phyloP scores from a whole-genome alignment of 176 grass and related monocot species.

The Cenchrus fungigraminus region DNA sequence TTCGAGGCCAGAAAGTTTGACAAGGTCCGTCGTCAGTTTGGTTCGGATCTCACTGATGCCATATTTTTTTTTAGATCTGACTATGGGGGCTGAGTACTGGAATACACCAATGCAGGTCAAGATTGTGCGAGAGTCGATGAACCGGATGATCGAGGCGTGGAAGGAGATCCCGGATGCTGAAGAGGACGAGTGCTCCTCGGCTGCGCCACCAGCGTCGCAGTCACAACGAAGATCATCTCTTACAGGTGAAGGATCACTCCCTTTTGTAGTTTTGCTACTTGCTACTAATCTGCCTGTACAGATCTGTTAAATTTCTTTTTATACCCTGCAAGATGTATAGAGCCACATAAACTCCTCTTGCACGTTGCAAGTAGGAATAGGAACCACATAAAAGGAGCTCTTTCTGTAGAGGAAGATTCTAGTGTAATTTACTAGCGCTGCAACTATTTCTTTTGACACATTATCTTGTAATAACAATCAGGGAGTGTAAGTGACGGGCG shows the following conservation, averaged over 20 bases:
- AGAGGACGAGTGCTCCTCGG: conserved; percentile 55
- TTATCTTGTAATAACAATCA: conserved; percentile 44
- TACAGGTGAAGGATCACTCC: conserved; percentile 58
- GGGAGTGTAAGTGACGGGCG: conserved; percentile 62
- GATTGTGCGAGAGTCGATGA: conserved; percentile 93
- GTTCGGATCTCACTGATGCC: neutral
- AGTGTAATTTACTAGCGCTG: conserved; percentile 27
- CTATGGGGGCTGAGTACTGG: neutral
- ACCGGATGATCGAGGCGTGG: conserved; percentile 87
- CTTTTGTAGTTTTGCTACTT: conserved; percentile 33
- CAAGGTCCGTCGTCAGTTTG: conserved; percentile 55
- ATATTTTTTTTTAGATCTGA: conserved; percentile 34
- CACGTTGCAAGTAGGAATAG: no score
- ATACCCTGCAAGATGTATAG: conserved; percentile 16
- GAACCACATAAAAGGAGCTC: conserved; percentile 13
- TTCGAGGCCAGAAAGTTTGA: conserved; percentile 91
- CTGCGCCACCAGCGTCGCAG: conserved; percentile 24
- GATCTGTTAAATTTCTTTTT: conserved; percentile 46
- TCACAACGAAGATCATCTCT: conserved; percentile 60
- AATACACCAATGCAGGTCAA: conserved; percentile 82
- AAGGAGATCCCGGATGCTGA: conserved; percentile 78
- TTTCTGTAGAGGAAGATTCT: conserved; percentile 23
- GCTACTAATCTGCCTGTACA: conserved; percentile 10
- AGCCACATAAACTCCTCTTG: neutral
- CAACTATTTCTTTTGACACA: conserved; percentile 5